Evolutionary conservation across 2,329 filamentous ascomycete genomes (phyloP).

Genomic region (Aspergillus caelatus): DNA sequence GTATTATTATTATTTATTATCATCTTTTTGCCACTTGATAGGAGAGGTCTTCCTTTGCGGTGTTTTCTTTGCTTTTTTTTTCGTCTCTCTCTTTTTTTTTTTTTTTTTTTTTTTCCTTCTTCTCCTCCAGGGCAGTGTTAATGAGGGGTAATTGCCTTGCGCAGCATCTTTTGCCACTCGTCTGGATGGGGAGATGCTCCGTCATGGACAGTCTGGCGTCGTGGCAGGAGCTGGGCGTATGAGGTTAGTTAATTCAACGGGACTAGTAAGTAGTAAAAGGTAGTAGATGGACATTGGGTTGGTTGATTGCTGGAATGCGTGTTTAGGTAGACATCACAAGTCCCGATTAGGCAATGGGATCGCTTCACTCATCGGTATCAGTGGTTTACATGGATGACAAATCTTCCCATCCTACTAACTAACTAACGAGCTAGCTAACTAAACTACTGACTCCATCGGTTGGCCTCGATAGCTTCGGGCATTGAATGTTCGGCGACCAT

Average conservation of each 20-base stretch:
- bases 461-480: background rate
- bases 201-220: background rate
- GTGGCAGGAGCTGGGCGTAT: background rate
- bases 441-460: background rate
- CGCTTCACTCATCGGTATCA: background rate
- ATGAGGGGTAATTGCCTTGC: conserved; percentile 2
- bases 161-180: background rate
- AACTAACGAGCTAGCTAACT: background rate
- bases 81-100: no score
- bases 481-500: background rate
- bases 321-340: no score
- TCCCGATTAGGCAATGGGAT: background rate
- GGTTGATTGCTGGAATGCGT: no score
- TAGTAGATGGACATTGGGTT: background rate
- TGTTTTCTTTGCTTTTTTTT: background rate
- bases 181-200: background rate
- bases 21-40: background rate
- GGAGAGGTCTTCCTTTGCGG: background rate
- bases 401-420: no score
- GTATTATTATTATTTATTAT: background rate
- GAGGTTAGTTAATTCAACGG: no score
- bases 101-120: background rate
- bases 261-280: background rate
- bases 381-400: no score
- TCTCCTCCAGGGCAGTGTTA: background rate